Base-by-base conservation (phyloP, 2,329 filamentous ascomycete species). In the Dothistroma pini region DNA sequence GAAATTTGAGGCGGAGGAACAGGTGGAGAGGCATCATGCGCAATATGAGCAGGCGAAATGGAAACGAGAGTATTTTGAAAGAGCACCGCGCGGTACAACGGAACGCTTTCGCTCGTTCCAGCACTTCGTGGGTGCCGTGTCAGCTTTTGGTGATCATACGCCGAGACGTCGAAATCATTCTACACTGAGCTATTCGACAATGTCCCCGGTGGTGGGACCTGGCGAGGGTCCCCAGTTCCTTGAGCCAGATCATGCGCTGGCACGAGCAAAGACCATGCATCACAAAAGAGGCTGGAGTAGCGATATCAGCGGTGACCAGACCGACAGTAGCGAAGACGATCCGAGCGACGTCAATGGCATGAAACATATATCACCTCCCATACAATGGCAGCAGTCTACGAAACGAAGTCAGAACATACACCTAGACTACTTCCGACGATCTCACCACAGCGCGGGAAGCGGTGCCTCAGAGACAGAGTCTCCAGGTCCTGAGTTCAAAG, bases 291-390 rank as follows among this genome's bases (percentile, higher is more conserved):
- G 66, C n/a, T 73, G 65, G 63, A 74, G 71, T 53, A 74, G 69
- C 58, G 72, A 74, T 55, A 70, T 74, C 34, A 72, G 67, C 32
- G 70, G 68, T 25, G 72, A 74, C 61, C 72, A 74, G 53, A 72
- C 70, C 6, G 70, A 69, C 58, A 74, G 71, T 55, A 70, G 70
- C n/a, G 71, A 68, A 14, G 64, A 71, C 29, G 66, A 68, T 11
- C 62, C 63, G 41, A 57, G 54, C 31, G 66, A 64, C 16, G 47
- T 56, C 10, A 58, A 61, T 56, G 55, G 56, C 9, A 53, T 57
- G 53, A 60, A 59, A n/a, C 57, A 57, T n/a, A 50, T 60, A 21
- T 55, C 58, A 14, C 59, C 63, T 11, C 55, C 61, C 12, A 55
- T 54, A 22, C 54, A 63, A n/a, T 66, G 68, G 64, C 63, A 58